These are phyloP conservation scores for Neurospora sp. DNA, from an alignment of 495 filamentous ascomycete species.

Conservation along the genomic window DNA sequence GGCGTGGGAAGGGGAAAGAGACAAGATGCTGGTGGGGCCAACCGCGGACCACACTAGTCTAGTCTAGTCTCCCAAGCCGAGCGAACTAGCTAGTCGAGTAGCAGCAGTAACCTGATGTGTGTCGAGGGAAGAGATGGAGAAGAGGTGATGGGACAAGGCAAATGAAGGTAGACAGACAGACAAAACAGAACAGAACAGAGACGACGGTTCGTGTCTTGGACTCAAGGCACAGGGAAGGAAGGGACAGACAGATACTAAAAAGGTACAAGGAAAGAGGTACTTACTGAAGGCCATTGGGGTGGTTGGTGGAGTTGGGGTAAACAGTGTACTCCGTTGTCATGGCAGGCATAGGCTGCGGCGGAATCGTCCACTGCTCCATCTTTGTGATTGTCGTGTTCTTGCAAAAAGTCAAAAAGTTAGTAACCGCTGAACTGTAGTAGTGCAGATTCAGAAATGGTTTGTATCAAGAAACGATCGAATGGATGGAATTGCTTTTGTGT, in stretches of 20 bases:
- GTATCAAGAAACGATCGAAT: background rate
- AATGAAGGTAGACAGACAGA: slow-evolving; percentile 8
- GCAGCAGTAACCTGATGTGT: background rate
- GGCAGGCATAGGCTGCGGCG: slow-evolving; percentile 23
- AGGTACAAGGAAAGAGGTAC: slow-evolving; percentile 38
- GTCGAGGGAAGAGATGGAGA: background rate
- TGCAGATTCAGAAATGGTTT: background rate
- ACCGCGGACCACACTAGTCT: background rate
- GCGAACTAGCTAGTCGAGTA: background rate
- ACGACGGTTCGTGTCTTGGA: slow-evolving; percentile 5
- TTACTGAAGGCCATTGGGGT: slow-evolving; percentile 41
- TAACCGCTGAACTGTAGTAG: background rate
- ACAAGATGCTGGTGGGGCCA: background rate
- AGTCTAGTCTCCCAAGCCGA: background rate
- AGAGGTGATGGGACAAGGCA: background rate
- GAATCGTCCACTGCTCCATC: slow-evolving; percentile 45
- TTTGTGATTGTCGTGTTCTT: background rate
- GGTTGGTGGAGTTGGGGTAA: slow-evolving; percentile 37
- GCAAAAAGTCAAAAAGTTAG: background rate
- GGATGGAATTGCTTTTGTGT: background rate
- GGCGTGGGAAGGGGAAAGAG: slow-evolving; percentile 2
- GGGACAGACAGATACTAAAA: slow-evolving; percentile 22
- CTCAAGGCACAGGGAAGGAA: background rate
- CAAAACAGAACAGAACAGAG: slow-evolving; percentile 10
- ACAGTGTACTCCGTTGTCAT: slow-evolving; percentile 26